Percentiles rank a stretch among this genome's conserved stretches.
These are phyloP conservation scores for Cryphonectria nitschkei DNA, from an alignment of 2,329 filamentous ascomycete genomes.

Conservation along the genomic window DNA sequence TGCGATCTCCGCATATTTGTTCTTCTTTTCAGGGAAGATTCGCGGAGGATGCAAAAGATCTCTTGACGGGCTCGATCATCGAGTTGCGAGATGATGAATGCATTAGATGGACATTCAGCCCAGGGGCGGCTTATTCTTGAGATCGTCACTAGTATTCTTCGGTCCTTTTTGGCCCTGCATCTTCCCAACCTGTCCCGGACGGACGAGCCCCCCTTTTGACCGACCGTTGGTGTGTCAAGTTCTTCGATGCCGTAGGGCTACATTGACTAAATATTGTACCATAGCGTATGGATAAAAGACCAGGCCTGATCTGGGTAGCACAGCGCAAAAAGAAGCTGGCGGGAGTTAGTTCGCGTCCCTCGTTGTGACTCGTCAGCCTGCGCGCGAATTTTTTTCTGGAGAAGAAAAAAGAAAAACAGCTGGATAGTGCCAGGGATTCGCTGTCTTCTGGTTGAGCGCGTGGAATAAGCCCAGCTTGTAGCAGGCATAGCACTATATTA, in stretches of 20 bases:
- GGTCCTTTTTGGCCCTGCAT: background rate
- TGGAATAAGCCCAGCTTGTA: background rate
- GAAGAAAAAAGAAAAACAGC: background rate
- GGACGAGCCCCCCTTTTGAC: background rate
- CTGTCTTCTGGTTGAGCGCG: background rate
- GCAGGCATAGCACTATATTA: background rate
- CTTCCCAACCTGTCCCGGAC: background rate
- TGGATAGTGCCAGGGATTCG: background rate
- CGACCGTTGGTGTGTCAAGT: constrained; percentile 1
- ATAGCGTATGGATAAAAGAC: background rate
- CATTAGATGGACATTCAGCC: background rate
- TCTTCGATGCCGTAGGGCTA: background rate
- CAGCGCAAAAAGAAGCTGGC: background rate
- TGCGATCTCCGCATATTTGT: constrained; percentile 7
- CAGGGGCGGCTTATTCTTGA: no score
- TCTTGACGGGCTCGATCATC: background rate
- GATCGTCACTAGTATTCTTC: background rate
- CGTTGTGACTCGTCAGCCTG: background rate
- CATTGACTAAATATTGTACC: background rate
- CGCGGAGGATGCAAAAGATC: background rate
- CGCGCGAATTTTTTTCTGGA: background rate
- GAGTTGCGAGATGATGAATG: background rate
- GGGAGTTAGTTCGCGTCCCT: background rate
- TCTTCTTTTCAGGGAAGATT: background rate
- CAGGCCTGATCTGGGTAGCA: background rate